Evolutionary conservation across 1,284 basidiomycete genomes (phyloP), one percentile per base, ranked within the genome.

Genomic region (Ceratobasidium sp.): DNA sequence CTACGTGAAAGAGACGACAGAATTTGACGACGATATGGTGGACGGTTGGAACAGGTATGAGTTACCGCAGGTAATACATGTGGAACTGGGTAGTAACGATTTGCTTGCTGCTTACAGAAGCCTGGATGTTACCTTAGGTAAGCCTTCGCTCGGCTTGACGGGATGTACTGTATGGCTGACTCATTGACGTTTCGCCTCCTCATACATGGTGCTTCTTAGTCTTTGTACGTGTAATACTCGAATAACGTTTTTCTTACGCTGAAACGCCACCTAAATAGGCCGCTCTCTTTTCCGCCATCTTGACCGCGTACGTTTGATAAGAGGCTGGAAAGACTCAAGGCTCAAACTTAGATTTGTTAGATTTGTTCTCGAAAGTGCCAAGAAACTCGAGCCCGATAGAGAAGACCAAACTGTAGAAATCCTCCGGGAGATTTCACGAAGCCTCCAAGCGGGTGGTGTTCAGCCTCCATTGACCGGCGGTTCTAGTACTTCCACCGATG

Each of bases 1-100:
- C 23, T 72, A 72, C 26, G 70, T 72, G 7, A 33, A 72, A n/a
- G 70, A 72, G 18, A 49, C 56, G 4, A 72, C 23, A n/a, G 70
- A 60, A 15, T 61, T 44, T 42, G 70, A 72, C 40, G 70, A 72
- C 20, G 70, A 72, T 26, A 55, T 60, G 42, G 70, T 72, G 12
- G 70, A 72, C 26, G 70, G 70, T 18, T 72, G 70, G 70, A 72
- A 72, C 40, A 55, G 56, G 70, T 72, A 46, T 12, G n/a, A 10
- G 33, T 23, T 51, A 44, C 13, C n/a, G 15, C 15, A 40, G n/a
- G 40, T 5, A 12, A n/a, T 6, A 9, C 28, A 20, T 46, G 9
- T 6, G 18, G 40, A 20, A 10, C 15, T 66, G 23, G 12, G 44
- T 44, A 28, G 18, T 60, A 9, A 23, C 20, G 33, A 2, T 9